Evolutionary conservation across 116 monocot species (phyloP), one percentile per base, ranked within the genome.

Genomic region (Iris pallida): DNA sequence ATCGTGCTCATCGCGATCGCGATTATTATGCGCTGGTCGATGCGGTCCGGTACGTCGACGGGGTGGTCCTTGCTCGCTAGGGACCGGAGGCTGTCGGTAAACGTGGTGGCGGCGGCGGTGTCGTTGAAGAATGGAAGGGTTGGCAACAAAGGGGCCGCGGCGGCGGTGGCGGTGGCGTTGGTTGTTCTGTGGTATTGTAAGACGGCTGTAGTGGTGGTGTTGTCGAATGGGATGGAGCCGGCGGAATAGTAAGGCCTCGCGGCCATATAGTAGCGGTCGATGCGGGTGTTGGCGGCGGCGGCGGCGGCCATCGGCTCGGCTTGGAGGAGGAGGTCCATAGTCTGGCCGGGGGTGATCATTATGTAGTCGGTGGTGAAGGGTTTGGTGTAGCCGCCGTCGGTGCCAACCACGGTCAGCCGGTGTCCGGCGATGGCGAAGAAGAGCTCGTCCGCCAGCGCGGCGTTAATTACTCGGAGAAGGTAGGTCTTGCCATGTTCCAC

Each of bases 351-450:
- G 4, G 67, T 55, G 71, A 81, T 76, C 66, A 76, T 56, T 61
- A 81, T 72, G 62, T 55, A 56, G 42, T 81, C 67, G 10, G 56
- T 52, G 12, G 63, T 68, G 59, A 66, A 76, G 10, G 76, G 76
- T 47, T 76, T 81, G 5, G 71, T 76, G 76, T 81, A 81, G 60
- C 66, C 46, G 0, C 44, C 81, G 42, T 81, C 81, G 4, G 46
- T 68, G 41, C 73, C 81, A 45, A 81, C 81, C n/a, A 81, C 63
- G 14, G 72, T 81, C 51, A 82, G 73, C 1, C 10, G 15, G 53
- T 82, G 82, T 13, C 65, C 55, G 5, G 73, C 77, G 6, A 82
- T 51, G 8, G 68, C 68, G 58, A 82, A 82, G 82, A 77, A 82
- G 42, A 77, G 57, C 51, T 77, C 69, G 69, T 64, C 73, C 59